phyloP scores from a whole-genome alignment of 2,329 filamentous ascomycete species.

The Exophiala phaeomuriformis region DNA sequence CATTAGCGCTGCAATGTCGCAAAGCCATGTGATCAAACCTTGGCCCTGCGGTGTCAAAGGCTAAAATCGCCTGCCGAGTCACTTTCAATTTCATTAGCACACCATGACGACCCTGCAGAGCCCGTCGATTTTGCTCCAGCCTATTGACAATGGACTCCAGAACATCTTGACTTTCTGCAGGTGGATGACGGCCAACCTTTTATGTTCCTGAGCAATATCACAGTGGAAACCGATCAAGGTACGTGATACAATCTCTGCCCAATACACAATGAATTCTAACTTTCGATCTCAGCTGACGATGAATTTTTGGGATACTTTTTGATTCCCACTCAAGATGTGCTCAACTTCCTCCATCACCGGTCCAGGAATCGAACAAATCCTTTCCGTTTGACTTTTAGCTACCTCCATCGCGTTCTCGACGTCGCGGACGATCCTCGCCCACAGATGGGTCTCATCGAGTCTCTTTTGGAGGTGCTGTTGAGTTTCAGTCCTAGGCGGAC shows the following conservation, averaged over 20 bases:
- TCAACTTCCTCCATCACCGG: neutral
- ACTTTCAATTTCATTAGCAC: neutral
- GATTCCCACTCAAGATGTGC: neutral
- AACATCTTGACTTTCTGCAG: neutral
- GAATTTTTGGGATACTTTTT: neutral
- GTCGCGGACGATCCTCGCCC: neutral
- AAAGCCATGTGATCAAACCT: neutral
- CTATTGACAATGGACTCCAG: neutral
- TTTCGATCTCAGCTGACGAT: neutral
- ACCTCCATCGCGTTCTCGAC: neutral
- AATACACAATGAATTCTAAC: neutral
- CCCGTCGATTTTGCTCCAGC: neutral
- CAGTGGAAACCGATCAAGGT: neutral
- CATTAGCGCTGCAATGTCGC: neutral
- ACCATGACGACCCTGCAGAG: neutral
- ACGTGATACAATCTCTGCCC: neutral
- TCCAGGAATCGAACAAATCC: neutral
- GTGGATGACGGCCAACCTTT: conserved; percentile 1
- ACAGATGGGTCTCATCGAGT: neutral
- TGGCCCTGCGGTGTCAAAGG: neutral
- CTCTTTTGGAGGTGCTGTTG: neutral
- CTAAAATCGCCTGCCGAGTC: neutral
- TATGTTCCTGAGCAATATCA: neutral
- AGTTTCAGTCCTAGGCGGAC: neutral
- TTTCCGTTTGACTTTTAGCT: neutral